Conservation (phyloP, 1,139 yeast genomes). For the Magnusiomyces ingens region DNA sequence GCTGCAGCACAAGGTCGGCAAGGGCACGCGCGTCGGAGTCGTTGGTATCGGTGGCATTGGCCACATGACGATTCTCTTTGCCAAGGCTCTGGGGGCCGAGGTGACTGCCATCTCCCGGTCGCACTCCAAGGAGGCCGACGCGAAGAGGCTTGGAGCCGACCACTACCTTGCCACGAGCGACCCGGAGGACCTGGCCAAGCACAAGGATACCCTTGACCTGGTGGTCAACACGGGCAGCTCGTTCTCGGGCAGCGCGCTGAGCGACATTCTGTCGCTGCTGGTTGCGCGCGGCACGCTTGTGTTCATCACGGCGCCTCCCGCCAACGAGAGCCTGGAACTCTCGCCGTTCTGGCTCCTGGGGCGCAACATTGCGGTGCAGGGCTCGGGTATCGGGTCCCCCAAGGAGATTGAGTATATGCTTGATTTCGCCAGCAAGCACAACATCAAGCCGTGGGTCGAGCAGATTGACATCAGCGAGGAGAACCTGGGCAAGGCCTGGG, state of each 20-base stretch:
- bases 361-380: background rate
- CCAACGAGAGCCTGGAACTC: background rate
- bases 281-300: background rate
- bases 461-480: slow-evolving; percentile 46
- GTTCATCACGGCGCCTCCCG: slow-evolving; percentile 1
- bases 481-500: slow-evolving; percentile 1
- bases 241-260: background rate
- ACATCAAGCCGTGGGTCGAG: slow-evolving; percentile 54
- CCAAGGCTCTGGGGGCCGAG: slow-evolving; percentile 48
- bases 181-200: slow-evolving; percentile 21
- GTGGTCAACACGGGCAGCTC: slow-evolving; percentile 40
- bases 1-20: slow-evolving; percentile 43
- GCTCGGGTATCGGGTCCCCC: slow-evolving; percentile 9
- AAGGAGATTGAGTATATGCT: slow-evolving; percentile 49
- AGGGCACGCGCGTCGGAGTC: slow-evolving; percentile 44
- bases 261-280: background rate
- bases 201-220: slow-evolving; percentile 40
- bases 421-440: slow-evolving; percentile 45
- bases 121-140: slow-evolving; percentile 40
- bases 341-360: background rate
- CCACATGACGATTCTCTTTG: slow-evolving; percentile 48
- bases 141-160: slow-evolving; percentile 41
- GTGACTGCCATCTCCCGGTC: slow-evolving; percentile 44
- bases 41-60: slow-evolving; percentile 55
- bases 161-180: slow-evolving; percentile 39